phyloP scores from a whole-genome alignment of 495 filamentous ascomycete genomes.

The Chaetomium tenue region DNA sequence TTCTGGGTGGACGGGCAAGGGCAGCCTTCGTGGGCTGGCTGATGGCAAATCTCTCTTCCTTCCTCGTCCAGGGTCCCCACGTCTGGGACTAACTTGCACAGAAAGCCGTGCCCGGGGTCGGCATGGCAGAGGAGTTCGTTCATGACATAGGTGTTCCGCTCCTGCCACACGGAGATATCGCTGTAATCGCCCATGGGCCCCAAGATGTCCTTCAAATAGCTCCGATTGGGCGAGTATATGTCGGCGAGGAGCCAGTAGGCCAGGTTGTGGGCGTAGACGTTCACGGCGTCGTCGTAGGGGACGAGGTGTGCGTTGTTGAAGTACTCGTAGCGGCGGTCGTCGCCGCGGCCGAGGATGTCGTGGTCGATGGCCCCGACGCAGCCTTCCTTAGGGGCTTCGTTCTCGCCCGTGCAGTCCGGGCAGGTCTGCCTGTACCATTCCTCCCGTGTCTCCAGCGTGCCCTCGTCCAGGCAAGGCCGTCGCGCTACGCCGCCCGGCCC shows the following conservation, averaged over 20 bases:
- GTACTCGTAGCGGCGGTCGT: neutral
- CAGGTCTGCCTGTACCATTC: neutral
- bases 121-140: neutral
- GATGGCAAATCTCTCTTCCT: neutral
- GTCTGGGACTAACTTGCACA: neutral
- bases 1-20: neutral
- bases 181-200: no score
- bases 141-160: neutral
- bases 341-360: no score
- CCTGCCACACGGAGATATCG: no score
- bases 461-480: neutral
- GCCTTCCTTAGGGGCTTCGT: neutral
- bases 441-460: neutral
- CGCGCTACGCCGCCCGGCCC: no score
- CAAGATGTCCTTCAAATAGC: no score
- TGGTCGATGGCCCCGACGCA: no score
- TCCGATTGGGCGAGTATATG: no score
- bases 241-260: neutral
- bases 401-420: conserved; percentile 2
- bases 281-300: neutral
- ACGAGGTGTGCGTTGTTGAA: neutral
- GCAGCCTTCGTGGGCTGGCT: neutral
- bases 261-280: neutral
- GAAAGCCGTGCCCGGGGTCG: neutral
- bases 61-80: no score